Evolutionary conservation across 2,329 filamentous ascomycete genomes (phyloP).

Genomic region (Ceratocystis huliohia): DNA sequence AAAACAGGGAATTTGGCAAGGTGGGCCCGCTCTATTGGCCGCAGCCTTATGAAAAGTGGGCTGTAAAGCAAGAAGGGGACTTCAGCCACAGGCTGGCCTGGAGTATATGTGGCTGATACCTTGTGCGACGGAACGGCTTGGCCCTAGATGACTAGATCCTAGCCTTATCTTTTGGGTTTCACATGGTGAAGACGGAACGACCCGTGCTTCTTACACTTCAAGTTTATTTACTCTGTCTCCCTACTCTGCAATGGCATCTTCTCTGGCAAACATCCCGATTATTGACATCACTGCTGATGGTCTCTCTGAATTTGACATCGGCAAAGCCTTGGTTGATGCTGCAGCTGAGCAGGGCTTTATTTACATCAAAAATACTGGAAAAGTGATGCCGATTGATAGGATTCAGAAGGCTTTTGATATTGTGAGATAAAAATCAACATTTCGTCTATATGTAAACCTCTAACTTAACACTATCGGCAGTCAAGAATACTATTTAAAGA

Average conservation of each 20-base stretch:
- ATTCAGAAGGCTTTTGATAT: conserved; percentile 62
- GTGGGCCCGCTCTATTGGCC: neutral
- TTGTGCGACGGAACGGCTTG: neutral
- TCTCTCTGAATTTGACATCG: conserved; percentile 40
- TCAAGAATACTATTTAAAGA: conserved; percentile 40
- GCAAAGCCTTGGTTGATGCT: conserved; percentile 62
- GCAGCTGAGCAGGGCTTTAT: conserved; percentile 78
- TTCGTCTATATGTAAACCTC: too few relatives aligned
- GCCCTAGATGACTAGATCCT: neutral
- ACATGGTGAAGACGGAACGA: neutral
- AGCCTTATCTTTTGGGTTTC: neutral
- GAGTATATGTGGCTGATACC: neutral
- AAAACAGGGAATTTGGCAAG: neutral
- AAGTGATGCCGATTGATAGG: conserved; percentile 51
- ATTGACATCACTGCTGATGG: conserved; percentile 62
- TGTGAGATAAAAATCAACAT: conserved; percentile 35
- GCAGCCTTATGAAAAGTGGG: neutral
- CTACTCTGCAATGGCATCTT: conserved; percentile 12
- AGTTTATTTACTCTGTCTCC: neutral
- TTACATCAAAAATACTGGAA: conserved; percentile 66
- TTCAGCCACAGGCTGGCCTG: neutral
- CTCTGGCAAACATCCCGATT: conserved; percentile 52
- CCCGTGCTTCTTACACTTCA: neutral
- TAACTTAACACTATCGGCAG: neutral
- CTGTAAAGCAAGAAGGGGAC: neutral